Evolutionary conservation across 495 filamentous ascomycete genomes (phyloP), one percentile per base, ranked within the genome.

Genomic region (Physcia stellaris): DNA sequence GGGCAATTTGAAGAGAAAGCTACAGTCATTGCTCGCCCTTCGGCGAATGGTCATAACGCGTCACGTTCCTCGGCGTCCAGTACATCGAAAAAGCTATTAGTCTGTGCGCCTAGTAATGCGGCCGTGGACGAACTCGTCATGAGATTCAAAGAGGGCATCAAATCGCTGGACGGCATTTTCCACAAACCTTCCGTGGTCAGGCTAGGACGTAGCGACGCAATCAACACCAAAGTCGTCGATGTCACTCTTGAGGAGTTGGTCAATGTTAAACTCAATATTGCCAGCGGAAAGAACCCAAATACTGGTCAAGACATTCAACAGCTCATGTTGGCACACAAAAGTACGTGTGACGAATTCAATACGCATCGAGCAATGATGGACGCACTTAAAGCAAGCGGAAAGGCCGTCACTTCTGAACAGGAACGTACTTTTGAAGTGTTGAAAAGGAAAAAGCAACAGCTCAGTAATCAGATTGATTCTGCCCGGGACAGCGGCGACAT

Each of bases 61-160:
- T 43, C 37, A 17, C 53, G 50, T 27, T 37, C 43, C 7, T 35
- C 56, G 9, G 40, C 60, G n/a, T 51, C 54, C n/a, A n/a, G n/a
- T n/a, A 57, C 64, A 19, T 40, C 68, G 1, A 93, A 87, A 60
- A 98, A 96, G 54, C 67, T 98, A 17, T 70, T 98, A 23, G 80
- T 98, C 17, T 98, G 90, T 49, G 90, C 90, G 18, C 90, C 90
- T 18, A 94, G 85, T 67, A 98, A 98, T 55, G 90, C 90, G 4
- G 90, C 90, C 18, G 90, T 96, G 2, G 90, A 98, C 54, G 90
- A 98, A 57, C 59, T 98, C 37, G 90, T 98, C 11, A 75, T 95
- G 56, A 77, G 90, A 59, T 75, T 98, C 49, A 95, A 90, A 60
- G 63, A 78, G 34, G 90, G 90, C 3, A 70, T 96, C 32, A 94